Percentiles rank a stretch among this genome's conserved stretches.
These are phyloP conservation scores for Oryza rufipogon DNA, from an alignment of 176 grass and related monocot genomes.

Conservation along the genomic window DNA sequence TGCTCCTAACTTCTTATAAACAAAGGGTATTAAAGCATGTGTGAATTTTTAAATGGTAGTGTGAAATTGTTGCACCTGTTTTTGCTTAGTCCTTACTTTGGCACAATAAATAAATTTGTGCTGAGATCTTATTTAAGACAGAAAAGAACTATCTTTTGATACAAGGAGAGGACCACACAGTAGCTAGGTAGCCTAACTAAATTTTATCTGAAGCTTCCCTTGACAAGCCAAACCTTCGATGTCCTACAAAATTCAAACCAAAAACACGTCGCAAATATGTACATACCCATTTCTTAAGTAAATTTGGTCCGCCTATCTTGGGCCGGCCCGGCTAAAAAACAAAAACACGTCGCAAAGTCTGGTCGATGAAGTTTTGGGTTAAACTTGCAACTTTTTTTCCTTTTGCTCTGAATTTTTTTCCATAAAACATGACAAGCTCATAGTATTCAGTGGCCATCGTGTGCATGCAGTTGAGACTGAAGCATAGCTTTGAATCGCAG, in stretches of 20 bases:
- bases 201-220: not conserved
- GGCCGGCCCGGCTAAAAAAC: too few relatives aligned
- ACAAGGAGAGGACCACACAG: not conserved
- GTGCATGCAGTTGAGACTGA: not conserved
- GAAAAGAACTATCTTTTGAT: not conserved
- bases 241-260: not conserved
- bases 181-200: not conserved
- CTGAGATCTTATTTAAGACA: not conserved
- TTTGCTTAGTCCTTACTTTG: not conserved
- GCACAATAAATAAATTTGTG: not conserved
- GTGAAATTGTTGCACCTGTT: constrained; percentile 10
- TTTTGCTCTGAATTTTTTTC: not conserved
- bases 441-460: not conserved
- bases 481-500: not conserved
- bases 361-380: not conserved
- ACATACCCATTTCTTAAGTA: too few relatives aligned
- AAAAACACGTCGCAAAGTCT: not conserved
- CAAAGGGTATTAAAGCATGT: not conserved
- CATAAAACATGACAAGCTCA: too few relatives aligned
- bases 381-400: not conserved
- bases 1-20: not conserved
- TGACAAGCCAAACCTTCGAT: not conserved
- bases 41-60: not conserved
- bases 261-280: not conserved
- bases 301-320: too few relatives aligned